Percentiles rank a stretch among this genome's conserved stretches.
phyloP scores from a whole-genome alignment of 768 basidiomycete species.

The Phaeotremella fagi region DNA sequence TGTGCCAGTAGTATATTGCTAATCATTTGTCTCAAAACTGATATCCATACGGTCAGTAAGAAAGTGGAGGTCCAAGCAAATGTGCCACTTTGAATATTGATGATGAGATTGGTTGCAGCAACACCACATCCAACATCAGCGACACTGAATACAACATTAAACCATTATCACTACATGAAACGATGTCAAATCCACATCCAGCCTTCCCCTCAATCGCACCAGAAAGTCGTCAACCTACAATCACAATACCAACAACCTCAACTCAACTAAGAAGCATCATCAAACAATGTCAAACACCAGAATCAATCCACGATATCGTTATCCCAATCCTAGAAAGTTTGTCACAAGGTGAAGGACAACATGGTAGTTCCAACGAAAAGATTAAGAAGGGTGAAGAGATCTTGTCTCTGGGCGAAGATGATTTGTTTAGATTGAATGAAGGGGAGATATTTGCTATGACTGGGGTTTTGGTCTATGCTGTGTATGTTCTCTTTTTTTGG shows the following conservation, averaged over 20 bases:
- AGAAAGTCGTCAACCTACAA: background rate
- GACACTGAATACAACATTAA: too few relatives aligned
- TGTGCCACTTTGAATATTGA: too few relatives aligned
- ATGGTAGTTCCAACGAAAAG: slow-evolving; percentile 9
- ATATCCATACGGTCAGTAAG: too few relatives aligned
- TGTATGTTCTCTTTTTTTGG: slow-evolving; percentile 16
- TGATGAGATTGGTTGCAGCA: too few relatives aligned
- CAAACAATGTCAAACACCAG: background rate
- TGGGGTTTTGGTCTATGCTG: slow-evolving; percentile 28
- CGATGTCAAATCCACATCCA: slow-evolving; percentile 1
- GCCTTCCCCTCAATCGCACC: slow-evolving; percentile 9
- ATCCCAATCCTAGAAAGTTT: slow-evolving; percentile 10
- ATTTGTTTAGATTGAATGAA: slow-evolving; percentile 6
- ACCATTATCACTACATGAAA: background rate
- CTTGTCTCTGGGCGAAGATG: slow-evolving; percentile 9
- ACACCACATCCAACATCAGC: background rate
- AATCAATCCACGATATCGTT: slow-evolving; percentile 1
- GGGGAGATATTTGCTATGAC: slow-evolving; percentile 11
- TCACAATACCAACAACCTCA: slow-evolving; percentile 1
- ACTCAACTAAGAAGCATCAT: slow-evolving; percentile 8
- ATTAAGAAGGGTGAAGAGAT: slow-evolving; percentile 15
- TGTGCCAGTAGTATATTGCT: too few relatives aligned
- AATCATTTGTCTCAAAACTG: too few relatives aligned
- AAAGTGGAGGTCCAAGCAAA: too few relatives aligned
- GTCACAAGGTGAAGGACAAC: slow-evolving; percentile 5